phyloP scores from a whole-genome alignment of 2,329 filamentous ascomycete species.

The Alternaria sp. region DNA sequence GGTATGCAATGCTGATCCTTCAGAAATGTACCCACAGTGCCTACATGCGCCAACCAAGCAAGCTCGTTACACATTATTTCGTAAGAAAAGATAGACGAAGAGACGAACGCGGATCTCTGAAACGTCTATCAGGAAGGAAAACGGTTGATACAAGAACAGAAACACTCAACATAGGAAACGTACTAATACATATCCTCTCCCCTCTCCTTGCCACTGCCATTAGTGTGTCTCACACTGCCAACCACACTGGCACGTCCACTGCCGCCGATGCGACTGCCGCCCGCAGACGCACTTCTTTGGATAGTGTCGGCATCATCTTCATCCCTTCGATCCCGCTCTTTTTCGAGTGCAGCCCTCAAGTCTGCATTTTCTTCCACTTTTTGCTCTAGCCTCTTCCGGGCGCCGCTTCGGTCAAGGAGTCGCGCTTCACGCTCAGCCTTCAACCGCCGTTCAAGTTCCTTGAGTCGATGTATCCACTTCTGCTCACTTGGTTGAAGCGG shows the following conservation, averaged over 20 bases:
- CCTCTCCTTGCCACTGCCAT: constrained; percentile 18
- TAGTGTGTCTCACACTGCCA: constrained; percentile 22
- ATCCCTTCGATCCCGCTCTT: constrained; percentile 55
- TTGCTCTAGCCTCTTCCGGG: constrained; percentile 79
- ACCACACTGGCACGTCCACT: constrained; percentile 32
- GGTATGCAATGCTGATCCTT: not conserved
- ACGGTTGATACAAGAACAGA: not conserved
- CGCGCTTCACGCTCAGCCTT: constrained; percentile 90
- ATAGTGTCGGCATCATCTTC: constrained; percentile 27
- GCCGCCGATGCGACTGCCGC: constrained; percentile 27
- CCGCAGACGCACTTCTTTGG: constrained; percentile 27
- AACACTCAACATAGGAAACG: constrained; percentile 5
- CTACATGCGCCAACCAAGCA: constrained; percentile 4
- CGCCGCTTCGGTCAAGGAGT: constrained; percentile 82
- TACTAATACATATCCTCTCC: constrained; percentile 37
- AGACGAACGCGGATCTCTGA: constrained; percentile 4
- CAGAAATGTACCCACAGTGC: constrained; percentile 4
- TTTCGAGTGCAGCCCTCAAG: constrained; percentile 69
- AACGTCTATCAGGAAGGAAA: constrained; percentile 10
- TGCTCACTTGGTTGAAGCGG: constrained; percentile 66
- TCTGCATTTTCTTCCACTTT: constrained; percentile 77
- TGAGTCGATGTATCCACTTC: constrained; percentile 83
- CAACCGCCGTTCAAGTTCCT: constrained; percentile 86
- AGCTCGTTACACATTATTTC: constrained; percentile 19
- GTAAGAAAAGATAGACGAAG: constrained; percentile 9